These are phyloP conservation scores for Babesia bovis DNA, from an alignment of 169 alveolate genomes.

Conservation along the genomic window DNA sequence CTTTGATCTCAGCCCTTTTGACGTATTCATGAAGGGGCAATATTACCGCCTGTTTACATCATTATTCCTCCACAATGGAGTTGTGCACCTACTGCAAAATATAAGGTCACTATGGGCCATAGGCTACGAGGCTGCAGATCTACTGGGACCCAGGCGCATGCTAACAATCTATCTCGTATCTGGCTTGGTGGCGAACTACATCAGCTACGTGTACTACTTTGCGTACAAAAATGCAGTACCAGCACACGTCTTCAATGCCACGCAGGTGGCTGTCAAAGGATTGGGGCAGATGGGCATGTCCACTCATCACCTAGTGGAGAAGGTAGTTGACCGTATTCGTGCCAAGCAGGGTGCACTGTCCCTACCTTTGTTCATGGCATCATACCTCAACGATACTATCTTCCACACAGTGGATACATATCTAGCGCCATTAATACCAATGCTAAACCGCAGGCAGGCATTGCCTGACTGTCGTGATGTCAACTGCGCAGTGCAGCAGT, in stretches of 20 bases:
- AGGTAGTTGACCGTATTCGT: constrained; percentile 49
- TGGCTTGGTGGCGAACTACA: constrained; percentile 56
- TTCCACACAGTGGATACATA: constrained; percentile 5
- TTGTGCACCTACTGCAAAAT: constrained; percentile 51
- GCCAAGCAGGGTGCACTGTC: not conserved
- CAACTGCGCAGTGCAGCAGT: not conserved
- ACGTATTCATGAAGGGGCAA: constrained; percentile 36
- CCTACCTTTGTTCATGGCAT: constrained; percentile 35
- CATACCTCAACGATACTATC: constrained; percentile 23
- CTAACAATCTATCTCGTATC: constrained; percentile 37
- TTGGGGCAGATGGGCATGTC: constrained; percentile 31
- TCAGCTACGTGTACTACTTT: constrained; percentile 61
- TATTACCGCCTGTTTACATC: constrained; percentile 59
- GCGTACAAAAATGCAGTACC: constrained; percentile 60
- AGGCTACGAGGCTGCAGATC: constrained; percentile 28
- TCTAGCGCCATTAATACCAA: not conserved
- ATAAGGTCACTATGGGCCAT: constrained; percentile 40
- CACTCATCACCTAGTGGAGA: constrained; percentile 12
- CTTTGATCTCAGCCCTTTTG: constrained; percentile 30
- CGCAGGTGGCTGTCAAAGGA: constrained; percentile 36
- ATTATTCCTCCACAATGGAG: constrained; percentile 55
- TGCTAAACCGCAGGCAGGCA: not conserved
- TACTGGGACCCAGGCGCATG: constrained; percentile 40
- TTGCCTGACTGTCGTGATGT: not conserved
- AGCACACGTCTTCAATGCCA: constrained; percentile 35